Evolutionary conservation across 2,329 filamentous ascomycete species (phyloP), one percentile per base, ranked within the genome.

Genomic region (Penicillium sp.): DNA sequence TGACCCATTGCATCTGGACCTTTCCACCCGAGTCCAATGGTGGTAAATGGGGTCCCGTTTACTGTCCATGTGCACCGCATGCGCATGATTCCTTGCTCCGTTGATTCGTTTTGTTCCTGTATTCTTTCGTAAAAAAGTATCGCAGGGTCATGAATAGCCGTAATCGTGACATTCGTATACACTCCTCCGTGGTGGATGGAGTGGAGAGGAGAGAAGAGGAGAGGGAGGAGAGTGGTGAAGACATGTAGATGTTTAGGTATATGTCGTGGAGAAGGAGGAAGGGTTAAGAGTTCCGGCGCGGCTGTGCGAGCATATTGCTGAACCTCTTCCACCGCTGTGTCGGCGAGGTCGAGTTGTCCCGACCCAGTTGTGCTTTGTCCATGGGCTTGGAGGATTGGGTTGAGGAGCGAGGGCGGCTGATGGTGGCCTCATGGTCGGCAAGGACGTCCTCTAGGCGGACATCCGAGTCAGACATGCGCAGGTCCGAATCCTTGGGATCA

Each of bases 401-500:
- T 12, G 70, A 68, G 33, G 71, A 70, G 51, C 70, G 64, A 17
- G 66, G 63, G 46, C 72, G 61, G 24, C 65, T 60, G 61, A 67
- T 56, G 53, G 68, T 61, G 40, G 71, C 68, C 61, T 75, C 68
- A 46, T 73, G 68, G 42, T 70, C 67, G 51, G 70, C 73, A 15
- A 76, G 67, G 52, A 76, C 72, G 43, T 76, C 73, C 52, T 76
- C 74, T 2, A 76, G 69, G 7, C 70, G 70, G 41, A 75, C 74
- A 49, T 75, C 73, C 17, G 66, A 70, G 47, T 72, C 65, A 37
- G 72, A 73, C 26, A 71, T 67, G 46, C 66, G 67, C 12, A 62
- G 60, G 24, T 67, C 59, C 18, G 60, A 60, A 36, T 68, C 64
- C 51, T 72, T 66, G 37, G 68, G 64, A 57, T 75, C 68, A 55